phyloP scores from a whole-genome alignment of 768 basidiomycete species.

The Piloderma croceum region DNA sequence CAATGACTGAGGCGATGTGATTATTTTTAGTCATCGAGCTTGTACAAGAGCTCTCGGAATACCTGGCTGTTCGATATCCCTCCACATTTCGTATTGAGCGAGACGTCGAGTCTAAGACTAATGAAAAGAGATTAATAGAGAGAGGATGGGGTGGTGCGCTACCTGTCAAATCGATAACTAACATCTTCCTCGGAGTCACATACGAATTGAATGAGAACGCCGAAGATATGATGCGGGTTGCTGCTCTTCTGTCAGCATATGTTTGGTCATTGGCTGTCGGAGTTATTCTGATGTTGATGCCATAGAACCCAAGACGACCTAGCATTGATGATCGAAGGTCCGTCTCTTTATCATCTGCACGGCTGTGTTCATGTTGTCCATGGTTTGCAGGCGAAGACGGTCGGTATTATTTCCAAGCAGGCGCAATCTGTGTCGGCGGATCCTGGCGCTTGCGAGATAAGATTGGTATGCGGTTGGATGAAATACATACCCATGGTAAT shows the following conservation, averaged over 20 bases:
- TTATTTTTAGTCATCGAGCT: slow-evolving; percentile 50
- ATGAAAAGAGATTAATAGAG: not conserved
- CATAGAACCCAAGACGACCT: slow-evolving; percentile 52
- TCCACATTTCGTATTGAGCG: slow-evolving; percentile 47
- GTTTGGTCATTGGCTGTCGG: not conserved
- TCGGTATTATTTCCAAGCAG: slow-evolving; percentile 69
- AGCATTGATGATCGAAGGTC: slow-evolving; percentile 58
- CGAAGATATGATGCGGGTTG: slow-evolving; percentile 55
- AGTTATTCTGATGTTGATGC: slow-evolving; percentile 11
- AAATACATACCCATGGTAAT: slow-evolving; percentile 64
- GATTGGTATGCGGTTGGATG: slow-evolving; percentile 63
- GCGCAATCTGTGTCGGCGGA: slow-evolving; percentile 61
- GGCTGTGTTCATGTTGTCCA: slow-evolving; percentile 4
- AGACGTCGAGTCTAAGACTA: slow-evolving; percentile 15
- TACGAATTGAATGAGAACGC: slow-evolving; percentile 43
- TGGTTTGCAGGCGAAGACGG: slow-evolving; percentile 55
- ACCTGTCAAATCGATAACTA: slow-evolving; percentile 46
- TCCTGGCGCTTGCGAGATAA: slow-evolving; percentile 77
- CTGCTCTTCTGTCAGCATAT: slow-evolving; percentile 52
- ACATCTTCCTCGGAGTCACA: slow-evolving; percentile 42
- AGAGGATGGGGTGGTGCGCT: slow-evolving; percentile 41
- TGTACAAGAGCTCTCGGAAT: slow-evolving; percentile 64
- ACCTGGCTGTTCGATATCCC: slow-evolving; percentile 59
- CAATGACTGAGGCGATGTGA: slow-evolving; percentile 30
- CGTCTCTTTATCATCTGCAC: slow-evolving; percentile 7